Base-by-base conservation (phyloP, 805 yeast species). In the Metschnikowia drakensbergensis region DNA sequence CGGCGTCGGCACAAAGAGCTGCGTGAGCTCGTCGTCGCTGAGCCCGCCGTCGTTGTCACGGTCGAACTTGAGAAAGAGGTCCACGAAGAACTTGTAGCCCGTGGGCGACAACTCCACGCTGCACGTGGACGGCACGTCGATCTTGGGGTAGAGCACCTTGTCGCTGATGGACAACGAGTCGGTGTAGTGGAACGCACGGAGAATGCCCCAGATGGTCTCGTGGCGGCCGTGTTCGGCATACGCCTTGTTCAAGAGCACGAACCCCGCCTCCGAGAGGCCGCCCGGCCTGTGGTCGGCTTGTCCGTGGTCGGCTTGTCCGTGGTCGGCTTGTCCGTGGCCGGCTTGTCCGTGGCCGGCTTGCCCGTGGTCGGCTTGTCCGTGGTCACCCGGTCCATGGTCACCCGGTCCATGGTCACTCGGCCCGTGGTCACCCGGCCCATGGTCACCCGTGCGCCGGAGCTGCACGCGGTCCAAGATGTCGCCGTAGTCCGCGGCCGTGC, bases 31-130 rank as follows among this genome's bases (percentile, higher is more conserved):
- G 4, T 62, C 64, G 28, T 86, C 86, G 59, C 83, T 86, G 47
- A 94, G 72, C 0, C 98, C 98, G 31, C 99, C 99, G 63, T 94
- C 99, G 59, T 94, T 94, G 63, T 94, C 99, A 59, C 84, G 84
- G 62, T 94, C 99, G 60, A 88, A 94, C 45, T 87, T 74, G 7
- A 92, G 66, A 60, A 94, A 94, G 38, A 94, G 66, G 59, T 94
- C 98, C 6, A 94, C 98, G 47, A 94, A 72, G 62, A 94, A 94
- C 53, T 94, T 72, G 65, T 92, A 92, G 0, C 99, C 99, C 8
- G 80, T 79, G 0, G 98, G 98, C 49, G 96, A 85, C 42, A 94
- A 71, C 61, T 94, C 99, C 2, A 92, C 96, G 62, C 90, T 86
- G 0, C 96, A 77, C 37, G 80, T 76, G 2, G 76, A 74, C 3